phyloP scores from a whole-genome alignment of 2,329 filamentous ascomycete genomes.

The Microdochium nivale region DNA sequence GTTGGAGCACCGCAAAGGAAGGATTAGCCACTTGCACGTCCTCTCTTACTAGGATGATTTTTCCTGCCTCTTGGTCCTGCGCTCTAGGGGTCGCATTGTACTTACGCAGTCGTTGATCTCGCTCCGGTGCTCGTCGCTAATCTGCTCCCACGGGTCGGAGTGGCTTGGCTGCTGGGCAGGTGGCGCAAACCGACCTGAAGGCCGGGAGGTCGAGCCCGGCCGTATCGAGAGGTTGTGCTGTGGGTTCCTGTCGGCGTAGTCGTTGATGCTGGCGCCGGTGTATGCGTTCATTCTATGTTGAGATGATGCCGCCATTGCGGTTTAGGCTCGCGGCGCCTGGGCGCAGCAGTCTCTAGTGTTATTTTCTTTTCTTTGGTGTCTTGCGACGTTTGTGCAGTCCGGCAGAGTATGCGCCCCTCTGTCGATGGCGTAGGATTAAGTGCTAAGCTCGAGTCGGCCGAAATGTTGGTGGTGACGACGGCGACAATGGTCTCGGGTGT shows the following conservation, averaged over 20 bases:
- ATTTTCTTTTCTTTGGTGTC: no score
- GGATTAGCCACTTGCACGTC: slow-evolving; percentile 8
- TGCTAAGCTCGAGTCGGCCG: no score
- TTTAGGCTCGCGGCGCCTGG: neutral
- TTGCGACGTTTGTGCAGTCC: no score
- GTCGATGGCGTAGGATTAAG: no score
- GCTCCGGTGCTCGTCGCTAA: slow-evolving; percentile 84
- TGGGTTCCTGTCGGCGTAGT: slow-evolving; percentile 11
- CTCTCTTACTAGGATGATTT: no score
- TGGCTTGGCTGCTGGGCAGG: slow-evolving; percentile 18
- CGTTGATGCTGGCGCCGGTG: slow-evolving; percentile 19
- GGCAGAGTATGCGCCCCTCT: no score
- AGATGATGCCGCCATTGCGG: neutral
- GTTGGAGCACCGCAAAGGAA: slow-evolving; percentile 1
- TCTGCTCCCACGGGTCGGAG: slow-evolving; percentile 27
- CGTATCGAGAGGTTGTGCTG: slow-evolving; percentile 17
- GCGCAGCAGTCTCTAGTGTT: neutral
- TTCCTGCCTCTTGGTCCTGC: neutral
- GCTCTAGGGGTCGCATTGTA: slow-evolving; percentile 9
- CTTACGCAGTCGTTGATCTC: slow-evolving; percentile 90
- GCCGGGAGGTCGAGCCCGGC: slow-evolving; percentile 13
- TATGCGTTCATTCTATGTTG: neutral
- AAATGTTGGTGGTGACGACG: no score
- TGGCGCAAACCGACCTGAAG: slow-evolving; percentile 18
- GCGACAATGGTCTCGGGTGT: no score